Percentiles rank a stretch among this genome's conserved stretches.
Conservation (phyloP, 1,284 basidiomycete genomes). For the Pseudozyma thailandica region DNA sequence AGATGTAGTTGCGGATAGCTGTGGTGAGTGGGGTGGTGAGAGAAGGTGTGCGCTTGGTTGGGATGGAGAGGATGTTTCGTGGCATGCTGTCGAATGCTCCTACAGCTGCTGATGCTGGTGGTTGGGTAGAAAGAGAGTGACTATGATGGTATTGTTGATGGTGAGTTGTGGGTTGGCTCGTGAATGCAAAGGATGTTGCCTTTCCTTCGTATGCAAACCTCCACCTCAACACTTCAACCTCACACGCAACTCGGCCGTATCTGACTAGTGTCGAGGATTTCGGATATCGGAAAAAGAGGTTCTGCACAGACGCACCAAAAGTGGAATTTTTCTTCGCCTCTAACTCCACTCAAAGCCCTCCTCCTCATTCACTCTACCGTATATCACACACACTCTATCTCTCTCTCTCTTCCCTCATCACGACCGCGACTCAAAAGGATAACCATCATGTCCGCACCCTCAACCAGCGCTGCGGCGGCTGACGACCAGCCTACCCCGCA, state of each 20-base stretch:
- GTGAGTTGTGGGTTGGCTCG: neutral
- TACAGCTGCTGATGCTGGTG: neutral
- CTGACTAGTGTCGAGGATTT: too few relatives aligned
- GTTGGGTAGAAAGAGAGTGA: neutral
- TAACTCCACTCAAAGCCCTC: neutral
- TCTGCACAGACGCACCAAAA: constrained; percentile 20
- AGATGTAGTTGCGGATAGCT: constrained; percentile 77
- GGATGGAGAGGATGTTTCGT: constrained; percentile 59
- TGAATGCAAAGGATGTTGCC: neutral
- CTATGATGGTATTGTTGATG: neutral
- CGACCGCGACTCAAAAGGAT: neutral
- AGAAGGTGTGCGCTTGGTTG: constrained; percentile 49
- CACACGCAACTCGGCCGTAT: constrained; percentile 14
- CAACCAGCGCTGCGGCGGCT: neutral
- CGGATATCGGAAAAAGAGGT: too few relatives aligned
- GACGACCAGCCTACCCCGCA: constrained; percentile 46
- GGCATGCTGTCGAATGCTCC: constrained; percentile 23
- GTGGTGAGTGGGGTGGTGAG: constrained; percentile 40
- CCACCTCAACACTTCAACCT: constrained; percentile 29
- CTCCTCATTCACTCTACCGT: neutral
- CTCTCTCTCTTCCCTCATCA: neutral
- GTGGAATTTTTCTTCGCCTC: constrained; percentile 7
- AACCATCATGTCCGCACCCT: constrained; percentile 19
- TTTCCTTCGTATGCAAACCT: constrained; percentile 14
- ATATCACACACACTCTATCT: too few relatives aligned